phyloP scores from a whole-genome alignment of 2,329 filamentous ascomycete genomes.

The Neofusicoccum kwambonambiense region DNA sequence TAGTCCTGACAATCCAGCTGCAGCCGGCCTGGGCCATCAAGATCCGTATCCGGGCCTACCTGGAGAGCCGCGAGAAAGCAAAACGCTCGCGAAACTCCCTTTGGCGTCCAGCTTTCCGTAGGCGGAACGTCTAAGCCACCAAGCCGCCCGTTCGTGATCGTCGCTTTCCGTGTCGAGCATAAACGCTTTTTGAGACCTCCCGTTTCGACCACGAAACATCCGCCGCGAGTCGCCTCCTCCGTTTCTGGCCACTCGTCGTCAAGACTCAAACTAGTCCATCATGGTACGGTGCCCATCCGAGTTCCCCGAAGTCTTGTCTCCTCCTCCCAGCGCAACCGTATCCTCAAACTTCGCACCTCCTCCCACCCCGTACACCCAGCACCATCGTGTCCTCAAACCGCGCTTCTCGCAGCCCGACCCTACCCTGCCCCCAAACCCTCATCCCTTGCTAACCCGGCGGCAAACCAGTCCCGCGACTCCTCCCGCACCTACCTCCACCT shows the following conservation, averaged over 20 bases:
- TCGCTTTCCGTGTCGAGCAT: not conserved
- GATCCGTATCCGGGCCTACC: constrained; percentile 12
- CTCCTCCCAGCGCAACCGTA: not conserved
- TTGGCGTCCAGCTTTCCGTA: not conserved
- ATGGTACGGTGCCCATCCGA: not conserved
- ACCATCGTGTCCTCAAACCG: not conserved
- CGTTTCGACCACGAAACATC: not conserved
- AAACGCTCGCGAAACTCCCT: constrained; percentile 8
- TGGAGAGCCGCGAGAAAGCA: constrained; percentile 10
- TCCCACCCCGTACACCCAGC: not conserved
- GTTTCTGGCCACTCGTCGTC: not conserved
- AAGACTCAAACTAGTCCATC: not conserved
- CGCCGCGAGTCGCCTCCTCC: not conserved
- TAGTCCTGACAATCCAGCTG: constrained; percentile 12
- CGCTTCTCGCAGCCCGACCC: no score
- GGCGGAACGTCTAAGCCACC: not conserved
- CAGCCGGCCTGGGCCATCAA: constrained; percentile 14
- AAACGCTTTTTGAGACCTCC: not conserved
- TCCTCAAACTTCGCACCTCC: not conserved
- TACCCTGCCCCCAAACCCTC: no score
- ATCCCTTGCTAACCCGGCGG: constrained; percentile 15
- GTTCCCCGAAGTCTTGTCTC: not conserved
- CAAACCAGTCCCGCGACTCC: constrained; percentile 64
- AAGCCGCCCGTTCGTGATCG: not conserved
- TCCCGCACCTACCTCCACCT: constrained; percentile 75